Evolutionary conservation across 2,329 filamentous ascomycete genomes (phyloP).

Genomic region (Lachnellula willkommii): DNA sequence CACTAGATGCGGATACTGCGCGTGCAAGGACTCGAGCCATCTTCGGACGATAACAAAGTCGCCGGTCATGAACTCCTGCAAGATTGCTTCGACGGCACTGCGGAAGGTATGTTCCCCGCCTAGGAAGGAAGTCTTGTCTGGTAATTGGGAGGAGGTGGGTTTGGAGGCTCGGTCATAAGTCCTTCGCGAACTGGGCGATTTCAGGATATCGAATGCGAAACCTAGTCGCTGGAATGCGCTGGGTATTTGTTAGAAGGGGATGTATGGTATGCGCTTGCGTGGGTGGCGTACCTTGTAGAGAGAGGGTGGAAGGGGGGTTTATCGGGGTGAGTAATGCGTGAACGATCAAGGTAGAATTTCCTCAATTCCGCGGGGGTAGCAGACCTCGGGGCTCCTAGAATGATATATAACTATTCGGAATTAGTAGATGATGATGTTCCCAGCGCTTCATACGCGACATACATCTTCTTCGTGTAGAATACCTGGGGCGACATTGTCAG

Average conservation of each 20-base stretch:
- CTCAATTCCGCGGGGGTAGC: slow-evolving; percentile 34
- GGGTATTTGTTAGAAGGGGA: slow-evolving; percentile 2
- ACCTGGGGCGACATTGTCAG: slow-evolving; percentile 19
- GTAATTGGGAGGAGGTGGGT: slow-evolving; percentile 25
- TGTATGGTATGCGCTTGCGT: background rate
- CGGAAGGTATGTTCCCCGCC: slow-evolving; percentile 36
- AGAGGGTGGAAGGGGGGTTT: slow-evolving; percentile 34
- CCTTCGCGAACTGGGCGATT: slow-evolving; percentile 33
- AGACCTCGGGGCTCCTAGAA: slow-evolving; percentile 32
- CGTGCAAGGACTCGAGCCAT: slow-evolving; percentile 32
- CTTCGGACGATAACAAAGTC: slow-evolving; percentile 35
- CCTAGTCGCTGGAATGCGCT: slow-evolving; percentile 37
- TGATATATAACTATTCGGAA: slow-evolving; percentile 32
- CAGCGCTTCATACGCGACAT: slow-evolving; percentile 3
- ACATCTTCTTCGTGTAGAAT: slow-evolving; percentile 33
- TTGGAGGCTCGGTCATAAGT: slow-evolving; percentile 35
- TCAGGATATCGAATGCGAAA: slow-evolving; percentile 38
- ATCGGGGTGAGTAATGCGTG: slow-evolving; percentile 25
- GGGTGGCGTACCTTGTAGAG: slow-evolving; percentile 31
- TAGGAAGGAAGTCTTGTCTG: slow-evolving; percentile 32
- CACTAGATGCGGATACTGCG: slow-evolving; percentile 35
- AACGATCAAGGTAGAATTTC: slow-evolving; percentile 29
- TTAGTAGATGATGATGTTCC: slow-evolving; percentile 8
- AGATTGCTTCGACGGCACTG: slow-evolving; percentile 34
- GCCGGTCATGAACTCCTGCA: slow-evolving; percentile 37